Conservation (phyloP, 78 protist species). For the slime mould (Dictyostelium discoideum) region dicty_2.7 NC_007091.3:1228001-1228500, state of each 20-base stretch:
- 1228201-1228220: conserved; percentile 51
- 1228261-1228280: conserved; percentile 73
- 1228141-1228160: not conserved
- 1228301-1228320: not conserved
- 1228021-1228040: not conserved
- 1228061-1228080: not conserved
- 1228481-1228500: conserved; percentile 28
- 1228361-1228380: too few species aligned
- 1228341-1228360: too few species aligned
- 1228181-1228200: conserved; percentile 26
- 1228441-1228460: conserved; percentile 34
- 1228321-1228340: not conserved
- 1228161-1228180: not conserved
- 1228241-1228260: conserved; percentile 24
- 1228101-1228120: not conserved
- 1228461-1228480: conserved; percentile 57
- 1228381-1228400: not conserved
- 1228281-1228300: conserved; percentile 40
- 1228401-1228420: conserved; percentile 12
- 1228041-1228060: not conserved
- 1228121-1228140: not conserved
- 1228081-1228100: not conserved
- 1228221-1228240: conserved; percentile 15
- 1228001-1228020: not conserved
- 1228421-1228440: conserved; percentile 21